A percentile compares a stretch with the other conserved stretches of the same genome.
These are phyloP conservation scores for Cruciata laevipes DNA, from an alignment of 257 asterid genomes.

Conservation along the genomic window DNA sequence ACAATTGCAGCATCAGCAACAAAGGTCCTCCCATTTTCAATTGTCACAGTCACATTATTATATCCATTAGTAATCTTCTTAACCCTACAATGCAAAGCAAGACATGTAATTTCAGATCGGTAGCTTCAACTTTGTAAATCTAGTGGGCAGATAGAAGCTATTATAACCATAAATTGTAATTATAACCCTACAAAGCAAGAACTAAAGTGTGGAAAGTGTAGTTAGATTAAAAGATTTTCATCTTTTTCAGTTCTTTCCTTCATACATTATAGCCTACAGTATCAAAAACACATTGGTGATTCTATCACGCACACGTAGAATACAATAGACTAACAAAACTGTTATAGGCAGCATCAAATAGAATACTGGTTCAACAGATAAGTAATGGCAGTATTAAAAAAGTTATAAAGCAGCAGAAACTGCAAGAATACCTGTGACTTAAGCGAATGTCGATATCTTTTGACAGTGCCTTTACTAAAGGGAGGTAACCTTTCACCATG, in stretches of 20 bases:
- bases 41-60: constrained; percentile 58
- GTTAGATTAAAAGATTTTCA: background rate
- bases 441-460: constrained; percentile 75
- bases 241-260: background rate
- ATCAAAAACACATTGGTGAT: background rate
- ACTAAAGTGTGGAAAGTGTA: background rate
- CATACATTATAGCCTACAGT: background rate
- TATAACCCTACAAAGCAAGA: background rate
- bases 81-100: constrained; percentile 45
- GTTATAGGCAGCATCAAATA: background rate
- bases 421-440: constrained; percentile 64
- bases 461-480: constrained; percentile 68
- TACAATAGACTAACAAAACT: background rate
- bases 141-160: background rate
- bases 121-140: background rate
- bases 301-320: background rate
- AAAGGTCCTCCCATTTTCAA: constrained; percentile 69
- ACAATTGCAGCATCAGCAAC: constrained; percentile 84
- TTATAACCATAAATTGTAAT: too few relatives aligned
- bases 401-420: background rate
- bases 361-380: constrained; percentile 6
- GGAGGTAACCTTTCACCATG: constrained; percentile 94
- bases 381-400: background rate
- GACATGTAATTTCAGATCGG: background rate
- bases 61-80: constrained; percentile 53